Conservation (phyloP, 2,329 filamentous ascomycete species). For the Colletotrichum viniferum region DNA sequence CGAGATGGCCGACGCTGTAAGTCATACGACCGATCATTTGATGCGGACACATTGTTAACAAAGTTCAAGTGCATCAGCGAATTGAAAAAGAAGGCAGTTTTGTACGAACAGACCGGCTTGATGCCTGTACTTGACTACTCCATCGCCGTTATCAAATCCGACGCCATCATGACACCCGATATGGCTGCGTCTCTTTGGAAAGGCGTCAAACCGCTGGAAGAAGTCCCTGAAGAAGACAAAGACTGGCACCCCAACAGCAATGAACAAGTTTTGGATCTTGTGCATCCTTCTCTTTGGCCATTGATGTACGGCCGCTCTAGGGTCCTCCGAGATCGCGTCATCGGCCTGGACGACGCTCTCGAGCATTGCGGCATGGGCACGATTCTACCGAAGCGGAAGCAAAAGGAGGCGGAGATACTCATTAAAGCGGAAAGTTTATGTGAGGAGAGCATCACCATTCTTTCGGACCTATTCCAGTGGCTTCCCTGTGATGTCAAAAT, state of each 20-base stretch:
- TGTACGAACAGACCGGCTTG: conserved; percentile 40
- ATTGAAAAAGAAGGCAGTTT: conserved; percentile 49
- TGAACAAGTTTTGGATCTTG: conserved; percentile 55
- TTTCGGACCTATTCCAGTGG: conserved; percentile 2
- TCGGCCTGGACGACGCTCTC: conserved; percentile 27
- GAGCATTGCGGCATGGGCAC: not conserved
- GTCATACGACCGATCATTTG: not conserved
- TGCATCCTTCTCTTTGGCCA: conserved; percentile 51
- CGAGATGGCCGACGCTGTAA: not conserved
- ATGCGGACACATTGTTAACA: not conserved
- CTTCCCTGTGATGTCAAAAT: conserved; percentile 39
- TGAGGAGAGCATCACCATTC: not conserved
- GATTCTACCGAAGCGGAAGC: conserved; percentile 6
- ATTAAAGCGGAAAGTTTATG: not conserved
- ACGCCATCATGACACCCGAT: conserved; percentile 8
- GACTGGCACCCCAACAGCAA: conserved; percentile 63
- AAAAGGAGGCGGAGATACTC: not conserved
- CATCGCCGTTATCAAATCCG: conserved; percentile 26
- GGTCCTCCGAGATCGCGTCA: conserved; percentile 15
- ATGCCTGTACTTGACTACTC: conserved; percentile 32
- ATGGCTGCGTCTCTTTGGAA: conserved; percentile 15
- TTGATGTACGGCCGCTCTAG: not conserved
- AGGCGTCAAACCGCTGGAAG: conserved; percentile 23
- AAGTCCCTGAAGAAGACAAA: conserved; percentile 16
- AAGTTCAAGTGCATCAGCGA: conserved; percentile 33